These are phyloP conservation scores for Sphaceloma murrayae DNA, from an alignment of 2,329 filamentous ascomycete species.

Conservation along the genomic window DNA sequence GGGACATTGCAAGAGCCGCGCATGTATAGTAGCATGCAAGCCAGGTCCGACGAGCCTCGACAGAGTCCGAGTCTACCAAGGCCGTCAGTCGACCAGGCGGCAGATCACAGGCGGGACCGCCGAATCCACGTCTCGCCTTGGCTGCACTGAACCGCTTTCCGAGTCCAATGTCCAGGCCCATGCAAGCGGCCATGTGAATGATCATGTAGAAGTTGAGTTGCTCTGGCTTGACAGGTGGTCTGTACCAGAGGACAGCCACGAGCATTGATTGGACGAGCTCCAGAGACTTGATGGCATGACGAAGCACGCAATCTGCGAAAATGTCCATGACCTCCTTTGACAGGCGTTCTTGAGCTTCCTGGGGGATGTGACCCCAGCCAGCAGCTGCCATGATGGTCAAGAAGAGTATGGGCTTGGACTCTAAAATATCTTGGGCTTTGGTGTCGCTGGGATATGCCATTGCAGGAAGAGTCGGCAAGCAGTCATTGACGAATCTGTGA, in stretches of 20 bases:
- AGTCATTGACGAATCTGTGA: slow-evolving; percentile 44
- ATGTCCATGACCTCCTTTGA: slow-evolving; percentile 61
- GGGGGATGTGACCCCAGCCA: slow-evolving; percentile 41
- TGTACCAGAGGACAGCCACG: slow-evolving; percentile 73
- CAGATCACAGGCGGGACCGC: slow-evolving; percentile 28
- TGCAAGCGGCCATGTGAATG: slow-evolving; percentile 67
- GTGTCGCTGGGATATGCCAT: slow-evolving; percentile 49
- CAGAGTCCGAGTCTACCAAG: slow-evolving; percentile 39
- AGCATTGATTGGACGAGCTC: slow-evolving; percentile 74
- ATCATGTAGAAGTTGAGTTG: slow-evolving; percentile 86
- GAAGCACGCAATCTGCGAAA: slow-evolving; percentile 64
- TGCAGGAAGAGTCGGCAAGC: slow-evolving; percentile 47
- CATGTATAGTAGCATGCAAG: slow-evolving; percentile 53
- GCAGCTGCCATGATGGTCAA: slow-evolving; percentile 48
- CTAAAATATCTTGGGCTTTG: slow-evolving; percentile 45
- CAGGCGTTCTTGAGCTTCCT: slow-evolving; percentile 52
- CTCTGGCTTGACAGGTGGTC: slow-evolving; percentile 71
- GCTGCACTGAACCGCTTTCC: slow-evolving; percentile 45
- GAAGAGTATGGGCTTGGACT: slow-evolving; percentile 51
- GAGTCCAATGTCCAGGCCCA: slow-evolving; percentile 76
- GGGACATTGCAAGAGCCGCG: slow-evolving; percentile 49
- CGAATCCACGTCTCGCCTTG: slow-evolving; percentile 28
- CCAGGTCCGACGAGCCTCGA: slow-evolving; percentile 51
- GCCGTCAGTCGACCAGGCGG: slow-evolving; percentile 23
- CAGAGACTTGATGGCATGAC: slow-evolving; percentile 68